Base-by-base conservation (phyloP, 2,329 filamentous ascomycete genomes). In the Ceratocystis papillata region DNA sequence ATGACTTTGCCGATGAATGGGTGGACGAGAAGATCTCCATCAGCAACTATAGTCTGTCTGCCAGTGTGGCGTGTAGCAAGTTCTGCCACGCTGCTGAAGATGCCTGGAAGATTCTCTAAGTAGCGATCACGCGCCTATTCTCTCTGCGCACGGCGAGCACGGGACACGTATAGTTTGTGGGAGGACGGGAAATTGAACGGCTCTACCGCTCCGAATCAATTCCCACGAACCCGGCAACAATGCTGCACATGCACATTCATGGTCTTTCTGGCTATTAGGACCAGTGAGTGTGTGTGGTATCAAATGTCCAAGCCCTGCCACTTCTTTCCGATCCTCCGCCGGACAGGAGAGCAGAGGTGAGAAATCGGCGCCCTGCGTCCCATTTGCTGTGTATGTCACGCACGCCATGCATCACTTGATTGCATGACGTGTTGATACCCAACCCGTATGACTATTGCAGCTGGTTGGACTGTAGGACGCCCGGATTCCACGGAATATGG, bases 81-180 rank as follows among this genome's bases (percentile, higher is more conserved):
- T 97, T 99, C 81, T 97, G 94, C 77, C 94, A 99, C 77, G 94
- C 93, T 50, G 93, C 92, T 55, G 94, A 99, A 78, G 94, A 99
- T 76, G 87, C 88, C 45, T 99, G 94, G 94, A 86, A 90, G 74
- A 89, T 99, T 71, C 83, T 96, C 73, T 99, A 86, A 81, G 59
- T 28, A 22, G 33, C 28, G 25, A 50, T 17, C 10, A 8, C 25
- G 41, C 33, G 33, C n/a, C 15, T 59, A 33, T 22, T 25, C 55
- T 59, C 55, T 37, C 55, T 59, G 25, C 22, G 22, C 55, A 59
- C 55, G 55, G 28, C 55, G 28, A 17, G 55, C 55, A 59, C 15
- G 4, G 20, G 22, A 53, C 25, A 53, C 20, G 48, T 2, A 53
- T 53, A 25, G 8, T 7, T 53, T 53, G 48, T 59, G 55, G 55